A percentile compares a stretch with the other conserved stretches of the same genome.
Evolutionary conservation across 139 green algal genomes (phyloP).

Genomic region (Pleodorina starrii): DNA sequence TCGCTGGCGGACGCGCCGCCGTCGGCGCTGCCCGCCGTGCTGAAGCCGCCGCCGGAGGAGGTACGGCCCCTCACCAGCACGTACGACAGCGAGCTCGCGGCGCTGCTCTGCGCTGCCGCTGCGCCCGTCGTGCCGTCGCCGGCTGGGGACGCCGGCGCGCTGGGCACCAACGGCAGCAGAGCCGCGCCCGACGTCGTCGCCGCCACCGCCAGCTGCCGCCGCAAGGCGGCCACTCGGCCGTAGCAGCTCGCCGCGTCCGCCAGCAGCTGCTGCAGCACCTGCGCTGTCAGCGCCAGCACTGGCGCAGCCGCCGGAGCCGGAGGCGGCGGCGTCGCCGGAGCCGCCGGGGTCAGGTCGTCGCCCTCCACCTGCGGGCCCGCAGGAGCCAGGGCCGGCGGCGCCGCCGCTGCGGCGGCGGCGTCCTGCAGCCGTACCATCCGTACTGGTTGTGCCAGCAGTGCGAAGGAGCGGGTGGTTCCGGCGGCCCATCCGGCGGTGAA

Average conservation of each 20-base stretch:
- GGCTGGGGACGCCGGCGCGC: neutral
- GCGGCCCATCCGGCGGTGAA: slow-evolving; percentile 59
- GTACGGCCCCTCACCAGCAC: neutral
- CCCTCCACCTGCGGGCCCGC: no score
- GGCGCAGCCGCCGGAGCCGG: neutral
- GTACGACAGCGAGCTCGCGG: slow-evolving; percentile 12
- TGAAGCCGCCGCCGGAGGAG: neutral
- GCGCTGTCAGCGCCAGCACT: neutral
- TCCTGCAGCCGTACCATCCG: slow-evolving; percentile 44
- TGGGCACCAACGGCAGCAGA: neutral
- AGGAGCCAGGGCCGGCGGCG: no score
- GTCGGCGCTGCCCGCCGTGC: neutral
- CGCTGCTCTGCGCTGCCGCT: neutral
- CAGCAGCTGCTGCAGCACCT: neutral
- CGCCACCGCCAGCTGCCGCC: neutral
- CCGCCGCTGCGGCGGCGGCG: neutral
- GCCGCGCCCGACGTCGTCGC: neutral
- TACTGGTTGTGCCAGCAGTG: slow-evolving; percentile 61
- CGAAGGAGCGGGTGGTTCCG: slow-evolving; percentile 43
- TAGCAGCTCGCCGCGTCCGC: neutral
- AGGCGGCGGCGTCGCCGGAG: no score
- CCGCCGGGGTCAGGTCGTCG: neutral
- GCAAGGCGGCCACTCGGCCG: neutral
- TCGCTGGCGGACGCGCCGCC: neutral
- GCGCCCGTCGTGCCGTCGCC: neutral